A percentile compares a stretch with the other conserved stretches of the same genome.
phyloP scores from a whole-genome alignment of 441 rosid species.

The Arabidopsis lyrata region DNA sequence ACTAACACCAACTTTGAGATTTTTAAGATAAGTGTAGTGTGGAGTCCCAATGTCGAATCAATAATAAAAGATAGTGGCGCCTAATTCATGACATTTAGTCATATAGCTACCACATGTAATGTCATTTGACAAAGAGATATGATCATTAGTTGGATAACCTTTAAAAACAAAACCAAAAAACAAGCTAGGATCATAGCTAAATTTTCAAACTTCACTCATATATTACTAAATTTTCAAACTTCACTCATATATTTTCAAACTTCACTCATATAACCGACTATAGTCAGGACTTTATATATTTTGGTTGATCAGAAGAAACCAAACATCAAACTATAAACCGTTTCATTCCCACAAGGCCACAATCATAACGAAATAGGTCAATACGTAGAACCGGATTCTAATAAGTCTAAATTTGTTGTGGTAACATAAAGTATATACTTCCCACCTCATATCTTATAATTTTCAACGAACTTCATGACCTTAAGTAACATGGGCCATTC shows the following conservation, averaged over 20 bases:
- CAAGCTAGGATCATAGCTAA: background rate
- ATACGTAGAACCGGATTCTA: background rate
- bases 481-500: background rate
- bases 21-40: background rate
- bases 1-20: background rate
- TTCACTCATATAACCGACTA: too few relatives aligned
- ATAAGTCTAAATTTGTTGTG: background rate
- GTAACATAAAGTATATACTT: background rate
- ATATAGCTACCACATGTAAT: background rate
- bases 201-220: background rate
- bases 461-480: constrained; percentile 1
- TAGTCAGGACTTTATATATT: background rate
- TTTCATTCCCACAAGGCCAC: background rate
- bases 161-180: background rate
- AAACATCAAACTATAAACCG: background rate
- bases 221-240: too few relatives aligned
- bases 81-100: background rate
- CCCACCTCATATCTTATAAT: background rate
- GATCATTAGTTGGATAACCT: background rate
- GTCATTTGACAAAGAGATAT: background rate
- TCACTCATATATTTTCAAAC: too few relatives aligned
- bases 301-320: background rate
- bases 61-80: background rate
- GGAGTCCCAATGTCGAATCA: background rate
- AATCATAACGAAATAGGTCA: background rate